Base-by-base conservation (phyloP, 495 filamentous ascomycete genomes). In the Neurospora tetrasperma region DNA sequence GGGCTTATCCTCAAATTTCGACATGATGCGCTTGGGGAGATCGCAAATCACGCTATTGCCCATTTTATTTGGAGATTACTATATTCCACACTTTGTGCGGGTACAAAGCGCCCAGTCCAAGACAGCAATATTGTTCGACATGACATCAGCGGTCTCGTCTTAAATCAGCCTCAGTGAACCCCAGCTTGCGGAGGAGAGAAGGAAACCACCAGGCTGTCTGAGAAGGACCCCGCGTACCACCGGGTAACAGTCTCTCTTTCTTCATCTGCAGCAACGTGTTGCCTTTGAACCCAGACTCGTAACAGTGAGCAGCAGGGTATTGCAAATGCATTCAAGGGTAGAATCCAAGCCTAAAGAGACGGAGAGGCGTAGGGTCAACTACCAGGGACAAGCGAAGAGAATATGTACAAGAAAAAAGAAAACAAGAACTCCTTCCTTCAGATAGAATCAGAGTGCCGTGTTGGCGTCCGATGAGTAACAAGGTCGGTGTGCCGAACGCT, bases 401-500 rank as follows among this genome's bases (percentile, higher is more conserved):
- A 70, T 68, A 73, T 31, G 27, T 31, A 31, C 27, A 31, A 31
- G 2, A 62, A n/a, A 71, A 38, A 46, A 16, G 44, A 27, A 54
- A 59, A 27, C 71, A 74, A 71, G 69, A 69, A 77, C 79, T 80
- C 80, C 78, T 74, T 46, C 71, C 78, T 80, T 79, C 78, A 84
- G 78, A 79, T 75, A 69, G 73, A 79, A 80, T 98, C 96, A 98
- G 96, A 98, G 94, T 97, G 93, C 93, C 90, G 88, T 92, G 87
- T 90, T 92, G 88, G 94, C 96, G 95, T 97, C 91, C 94, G 94
- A 92, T 85, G 78, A 85, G 86, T 92, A 96, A 97, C 93, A 97
- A 97, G 94, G 89, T 90, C 85, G 79, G 87, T 97, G 96, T 98
- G 96, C 93, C 94, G 94, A 94, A 97, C 96, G 93, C 96, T 89